Base-by-base conservation (phyloP, 345 rosid genomes). In the Noccaea bulbosa region DNA sequence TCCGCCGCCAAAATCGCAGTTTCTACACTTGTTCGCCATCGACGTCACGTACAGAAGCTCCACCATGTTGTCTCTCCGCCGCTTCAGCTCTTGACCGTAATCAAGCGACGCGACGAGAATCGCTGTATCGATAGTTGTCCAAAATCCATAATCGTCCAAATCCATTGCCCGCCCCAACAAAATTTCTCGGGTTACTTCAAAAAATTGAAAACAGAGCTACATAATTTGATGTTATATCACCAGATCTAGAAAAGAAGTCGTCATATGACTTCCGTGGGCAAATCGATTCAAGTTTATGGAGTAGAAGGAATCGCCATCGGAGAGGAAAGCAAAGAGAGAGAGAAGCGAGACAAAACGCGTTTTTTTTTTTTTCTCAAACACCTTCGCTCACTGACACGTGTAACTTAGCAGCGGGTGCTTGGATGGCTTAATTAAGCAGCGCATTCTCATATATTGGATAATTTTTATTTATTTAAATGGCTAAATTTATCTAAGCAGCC, bases 101-200 rank as follows among this genome's bases (percentile, higher is more conserved):
- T 91, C 97, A 79, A 83, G 72, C 11, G 96, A 82, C 4, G 96
- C 99, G 51, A 91, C 90, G 44, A 79, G 47, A 65, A 94, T 86
- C 64, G 96, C 97, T 1, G 97, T 83, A 53, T 93, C 97, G 39
- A 93, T 86, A 35, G 91, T 87, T 41, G 88, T 80, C 96, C 96
- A 94, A 22, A 94, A 9, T 89, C 92, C 48, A 91, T 77, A 61
- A 91, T 74, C 32, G 88, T 85, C 97, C 69, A 88, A 78, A 88
- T 94, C 97, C 97, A 94, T 93, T 1, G 3, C 41, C 11, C 60
- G 27, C 44, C n/a, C 33, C 6, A 34, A 55, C 3, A 39, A n/a
- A 60, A 10, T 8, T 8, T 34, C 7, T 66, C 39, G 20, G 30
- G n/a, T 33, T 35, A 39, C 59, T 61, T 71, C 48, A 46, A 17